These are phyloP conservation scores for Umbilicus rupestris DNA, from an alignment of 164 flowering plant species.

Conservation along the genomic window DNA sequence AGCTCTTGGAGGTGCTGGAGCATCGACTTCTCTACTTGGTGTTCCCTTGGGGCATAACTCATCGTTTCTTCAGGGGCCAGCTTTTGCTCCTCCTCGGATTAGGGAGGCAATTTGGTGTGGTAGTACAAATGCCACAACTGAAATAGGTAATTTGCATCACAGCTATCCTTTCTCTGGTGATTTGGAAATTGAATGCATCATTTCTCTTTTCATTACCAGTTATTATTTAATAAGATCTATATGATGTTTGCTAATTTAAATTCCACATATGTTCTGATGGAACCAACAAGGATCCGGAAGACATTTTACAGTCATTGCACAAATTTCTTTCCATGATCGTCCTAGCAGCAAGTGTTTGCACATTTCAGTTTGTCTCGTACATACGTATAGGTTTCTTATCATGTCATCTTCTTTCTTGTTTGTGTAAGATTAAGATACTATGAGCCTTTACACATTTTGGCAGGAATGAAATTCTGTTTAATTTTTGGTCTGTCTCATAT, in stretches of 20 bases:
- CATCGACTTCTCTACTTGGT: conserved; percentile 80
- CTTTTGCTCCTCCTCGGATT: conserved; percentile 97
- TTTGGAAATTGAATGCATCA: neutral
- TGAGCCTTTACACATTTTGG: neutral
- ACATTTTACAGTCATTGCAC: neutral
- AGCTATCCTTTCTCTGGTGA: neutral
- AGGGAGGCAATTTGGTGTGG: conserved; percentile 98
- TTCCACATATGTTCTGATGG: neutral
- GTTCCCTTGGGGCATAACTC: conserved; percentile 96
- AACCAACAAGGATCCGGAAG: neutral
- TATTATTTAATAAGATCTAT: neutral
- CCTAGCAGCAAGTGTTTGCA: neutral
- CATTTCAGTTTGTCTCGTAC: neutral
- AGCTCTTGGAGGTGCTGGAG: conserved; percentile 71
- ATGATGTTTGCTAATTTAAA: neutral
- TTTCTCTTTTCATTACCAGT: neutral
- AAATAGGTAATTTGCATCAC: conserved; percentile 47
- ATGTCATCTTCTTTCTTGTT: neutral
- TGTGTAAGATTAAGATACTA: neutral
- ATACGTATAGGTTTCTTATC: neutral
- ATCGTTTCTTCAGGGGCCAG: conserved; percentile 96
- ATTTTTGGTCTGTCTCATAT: neutral
- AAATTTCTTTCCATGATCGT: neutral
- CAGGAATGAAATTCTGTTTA: neutral
- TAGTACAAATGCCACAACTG: conserved; percentile 88